These are phyloP conservation scores for Ustilago esculenta DNA, from an alignment of 1,284 basidiomycete species.

Conservation along the genomic window DNA sequence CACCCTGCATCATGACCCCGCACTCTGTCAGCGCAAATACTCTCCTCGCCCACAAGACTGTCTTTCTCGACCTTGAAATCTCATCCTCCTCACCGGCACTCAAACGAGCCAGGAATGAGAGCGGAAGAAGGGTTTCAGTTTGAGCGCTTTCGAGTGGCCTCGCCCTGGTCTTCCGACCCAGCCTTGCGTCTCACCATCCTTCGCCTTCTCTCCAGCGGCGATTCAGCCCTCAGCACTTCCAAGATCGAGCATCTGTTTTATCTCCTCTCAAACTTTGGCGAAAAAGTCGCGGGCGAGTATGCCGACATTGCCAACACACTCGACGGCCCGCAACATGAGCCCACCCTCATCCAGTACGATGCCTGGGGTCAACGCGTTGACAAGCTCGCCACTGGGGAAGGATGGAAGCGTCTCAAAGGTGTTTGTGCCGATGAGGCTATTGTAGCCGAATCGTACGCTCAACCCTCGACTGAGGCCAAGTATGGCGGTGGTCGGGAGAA, in stretches of 20 bases:
- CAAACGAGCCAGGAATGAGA: constrained; percentile 8
- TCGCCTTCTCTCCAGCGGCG: constrained; percentile 24
- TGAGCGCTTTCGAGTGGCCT: constrained; percentile 38
- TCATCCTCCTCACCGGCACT: no score
- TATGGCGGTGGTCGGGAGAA: constrained; percentile 26
- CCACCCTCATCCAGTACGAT: constrained; percentile 52
- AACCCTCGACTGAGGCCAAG: constrained; percentile 3
- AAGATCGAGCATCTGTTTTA: constrained; percentile 24
- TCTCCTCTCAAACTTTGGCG: constrained; percentile 17
- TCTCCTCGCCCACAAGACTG: no score
- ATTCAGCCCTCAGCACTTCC: constrained; percentile 3
- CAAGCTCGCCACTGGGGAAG: constrained; percentile 46
- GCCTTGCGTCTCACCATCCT: constrained; percentile 41
- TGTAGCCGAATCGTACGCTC: constrained; percentile 42
- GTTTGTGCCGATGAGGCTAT: constrained; percentile 34
- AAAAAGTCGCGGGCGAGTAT: constrained; percentile 19
- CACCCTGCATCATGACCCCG: background rate
- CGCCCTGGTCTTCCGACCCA: constrained; percentile 40
- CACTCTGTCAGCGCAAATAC: no score
- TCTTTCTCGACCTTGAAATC: no score
- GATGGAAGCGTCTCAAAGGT: constrained; percentile 49
- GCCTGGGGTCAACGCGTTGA: constrained; percentile 54
- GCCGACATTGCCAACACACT: constrained; percentile 31
- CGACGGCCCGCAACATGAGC: constrained; percentile 43
- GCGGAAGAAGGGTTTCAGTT: constrained; percentile 51